Conservation (phyloP, 768 basidiomycete species). For the Mycena albidolilacea region DNA sequence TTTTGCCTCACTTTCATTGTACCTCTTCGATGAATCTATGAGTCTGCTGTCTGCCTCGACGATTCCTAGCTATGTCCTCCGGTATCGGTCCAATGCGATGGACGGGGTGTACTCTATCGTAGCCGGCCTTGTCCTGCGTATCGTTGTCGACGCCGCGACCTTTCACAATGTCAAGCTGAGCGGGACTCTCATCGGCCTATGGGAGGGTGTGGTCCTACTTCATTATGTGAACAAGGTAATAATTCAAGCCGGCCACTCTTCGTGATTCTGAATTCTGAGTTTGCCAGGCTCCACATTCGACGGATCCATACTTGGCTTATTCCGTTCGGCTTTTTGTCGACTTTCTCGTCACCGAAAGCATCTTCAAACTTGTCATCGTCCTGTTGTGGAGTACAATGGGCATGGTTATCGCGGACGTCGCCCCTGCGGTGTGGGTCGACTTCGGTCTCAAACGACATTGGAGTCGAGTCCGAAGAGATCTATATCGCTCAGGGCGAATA, state of each 20-base stretch:
- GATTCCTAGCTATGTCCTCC: slow-evolving; percentile 35
- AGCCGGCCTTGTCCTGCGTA: slow-evolving; percentile 75
- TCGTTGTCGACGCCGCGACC: slow-evolving; percentile 69
- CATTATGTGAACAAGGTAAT: slow-evolving; percentile 74
- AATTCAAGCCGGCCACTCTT: no score
- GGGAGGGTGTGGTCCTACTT: slow-evolving; percentile 84
- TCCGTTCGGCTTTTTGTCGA: slow-evolving; percentile 82
- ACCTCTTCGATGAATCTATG: slow-evolving; percentile 23
- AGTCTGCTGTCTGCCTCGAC: slow-evolving; percentile 33
- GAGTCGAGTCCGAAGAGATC: slow-evolving; percentile 53
- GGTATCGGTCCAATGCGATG: slow-evolving; percentile 56
- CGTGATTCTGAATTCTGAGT: no score
- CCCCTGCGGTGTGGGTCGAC: slow-evolving; percentile 64
- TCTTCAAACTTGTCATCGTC: slow-evolving; percentile 61
- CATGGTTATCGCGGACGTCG: slow-evolving; percentile 67
- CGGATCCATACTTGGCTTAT: slow-evolving; percentile 80
- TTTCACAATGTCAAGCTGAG: slow-evolving; percentile 65
- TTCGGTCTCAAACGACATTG: slow-evolving; percentile 54
- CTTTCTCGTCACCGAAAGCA: slow-evolving; percentile 73
- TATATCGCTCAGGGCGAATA: slow-evolving; percentile 52
- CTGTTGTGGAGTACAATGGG: slow-evolving; percentile 68
- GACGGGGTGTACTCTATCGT: slow-evolving; percentile 80
- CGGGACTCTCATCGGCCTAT: slow-evolving; percentile 79
- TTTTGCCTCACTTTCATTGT: not conserved
- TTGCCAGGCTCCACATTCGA: slow-evolving; percentile 63